A percentile compares a stretch with the other conserved stretches of the same genome.
These are phyloP conservation scores for Moesziomyces globuligerus DNA, from an alignment of 1,284 basidiomycete species.

Conservation along the genomic window DNA sequence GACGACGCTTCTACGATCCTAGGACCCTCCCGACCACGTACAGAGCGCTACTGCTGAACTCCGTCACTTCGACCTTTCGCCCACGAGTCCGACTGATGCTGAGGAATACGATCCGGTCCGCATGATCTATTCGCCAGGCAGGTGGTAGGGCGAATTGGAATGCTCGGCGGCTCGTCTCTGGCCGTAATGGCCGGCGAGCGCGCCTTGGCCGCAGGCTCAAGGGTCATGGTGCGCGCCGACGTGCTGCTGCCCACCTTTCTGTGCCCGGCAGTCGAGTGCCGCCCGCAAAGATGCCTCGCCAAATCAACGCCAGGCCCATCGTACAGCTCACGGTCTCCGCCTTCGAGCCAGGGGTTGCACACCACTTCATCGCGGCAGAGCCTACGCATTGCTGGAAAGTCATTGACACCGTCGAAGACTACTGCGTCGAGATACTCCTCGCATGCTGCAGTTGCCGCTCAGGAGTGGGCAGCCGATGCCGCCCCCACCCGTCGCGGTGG, in stretches of 20 bases:
- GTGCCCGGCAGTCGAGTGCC: conserved; percentile 19
- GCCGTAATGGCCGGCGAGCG: conserved; percentile 13
- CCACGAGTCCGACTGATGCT: not conserved
- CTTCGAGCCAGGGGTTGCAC: not conserved
- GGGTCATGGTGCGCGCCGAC: not conserved
- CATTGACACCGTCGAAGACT: not conserved
- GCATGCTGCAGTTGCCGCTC: not conserved
- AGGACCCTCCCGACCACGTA: no score
- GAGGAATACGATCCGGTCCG: not conserved
- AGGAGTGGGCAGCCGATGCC: not conserved
- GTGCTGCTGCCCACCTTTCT: conserved; percentile 17
- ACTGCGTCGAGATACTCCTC: not conserved
- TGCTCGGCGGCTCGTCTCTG: conserved; percentile 29
- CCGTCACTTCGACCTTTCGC: not conserved
- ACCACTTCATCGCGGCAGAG: not conserved
- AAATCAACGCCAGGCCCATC: conserved; percentile 6
- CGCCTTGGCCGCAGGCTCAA: conserved; percentile 2
- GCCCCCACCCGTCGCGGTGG: no score
- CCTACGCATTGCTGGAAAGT: not conserved
- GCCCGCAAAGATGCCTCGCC: not conserved
- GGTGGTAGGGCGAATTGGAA: conserved; percentile 30
- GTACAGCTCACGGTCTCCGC: not conserved
- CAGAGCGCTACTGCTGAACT: not conserved
- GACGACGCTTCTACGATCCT: no score
- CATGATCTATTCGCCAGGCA: conserved; percentile 15